Percentiles rank a stretch among this genome's conserved stretches.
Conservation (phyloP, 2,329 filamentous ascomycete species). For the Fusarium sp. region DNA sequence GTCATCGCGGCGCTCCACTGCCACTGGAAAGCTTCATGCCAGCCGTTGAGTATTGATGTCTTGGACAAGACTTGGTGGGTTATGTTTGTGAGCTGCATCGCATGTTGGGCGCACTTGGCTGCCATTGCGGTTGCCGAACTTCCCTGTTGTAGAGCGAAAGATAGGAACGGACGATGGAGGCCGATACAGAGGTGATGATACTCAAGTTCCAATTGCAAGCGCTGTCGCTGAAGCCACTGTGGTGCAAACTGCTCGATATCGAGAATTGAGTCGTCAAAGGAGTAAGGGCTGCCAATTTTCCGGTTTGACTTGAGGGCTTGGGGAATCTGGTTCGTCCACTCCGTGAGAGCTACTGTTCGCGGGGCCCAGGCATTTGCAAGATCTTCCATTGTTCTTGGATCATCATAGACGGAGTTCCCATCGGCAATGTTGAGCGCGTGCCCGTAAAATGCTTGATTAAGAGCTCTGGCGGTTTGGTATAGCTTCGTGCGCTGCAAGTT, state of each 20-base stretch:
- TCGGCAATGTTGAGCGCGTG: background rate
- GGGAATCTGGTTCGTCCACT: background rate
- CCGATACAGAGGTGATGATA: slow-evolving; percentile 12
- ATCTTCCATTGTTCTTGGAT: background rate
- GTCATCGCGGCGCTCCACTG: slow-evolving; percentile 19
- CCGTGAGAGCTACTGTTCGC: background rate
- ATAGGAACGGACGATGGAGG: slow-evolving; percentile 9
- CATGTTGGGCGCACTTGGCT: background rate
- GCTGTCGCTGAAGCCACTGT: slow-evolving; percentile 9
- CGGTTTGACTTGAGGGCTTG: background rate
- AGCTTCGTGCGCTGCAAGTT: slow-evolving; percentile 3
- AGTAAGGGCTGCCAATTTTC: background rate
- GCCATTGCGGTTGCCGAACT: background rate
- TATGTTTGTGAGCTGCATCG: slow-evolving; percentile 3
- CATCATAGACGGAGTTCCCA: background rate
- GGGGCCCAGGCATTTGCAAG: background rate
- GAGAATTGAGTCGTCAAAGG: background rate
- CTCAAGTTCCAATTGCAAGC: background rate
- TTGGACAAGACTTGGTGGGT: background rate
- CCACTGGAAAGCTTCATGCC: slow-evolving; percentile 22
- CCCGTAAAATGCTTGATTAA: background rate
- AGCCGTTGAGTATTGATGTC: background rate
- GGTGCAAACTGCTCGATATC: slow-evolving; percentile 4
- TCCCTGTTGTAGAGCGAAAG: background rate
- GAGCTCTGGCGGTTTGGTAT: background rate